phyloP scores from a whole-genome alignment of 1,284 basidiomycete species.

The Marasmius sp. region DNA sequence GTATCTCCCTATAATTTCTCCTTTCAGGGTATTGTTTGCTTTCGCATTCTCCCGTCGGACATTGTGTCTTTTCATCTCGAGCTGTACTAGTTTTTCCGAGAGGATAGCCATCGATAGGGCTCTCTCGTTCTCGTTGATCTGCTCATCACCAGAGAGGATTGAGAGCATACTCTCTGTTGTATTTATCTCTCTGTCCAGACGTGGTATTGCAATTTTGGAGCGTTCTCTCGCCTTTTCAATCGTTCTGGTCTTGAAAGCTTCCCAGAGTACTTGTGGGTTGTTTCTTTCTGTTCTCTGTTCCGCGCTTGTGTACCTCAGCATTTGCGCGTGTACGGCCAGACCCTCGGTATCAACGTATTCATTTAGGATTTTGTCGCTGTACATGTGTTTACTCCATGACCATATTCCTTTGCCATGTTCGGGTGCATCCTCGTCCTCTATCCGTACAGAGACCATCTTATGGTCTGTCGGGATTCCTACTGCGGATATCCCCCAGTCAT shows the following conservation, averaged over 20 bases:
- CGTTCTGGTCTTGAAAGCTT: conserved; percentile 1
- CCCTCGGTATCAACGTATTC: neutral
- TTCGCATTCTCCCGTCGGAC: conserved; percentile 4
- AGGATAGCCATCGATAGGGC: neutral
- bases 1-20: conserved; percentile 25
- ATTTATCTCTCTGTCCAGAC: conserved; percentile 5
- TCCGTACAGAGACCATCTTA: conserved; percentile 15
- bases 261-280: conserved; percentile 5
- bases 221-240: conserved; percentile 4
- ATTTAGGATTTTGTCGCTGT: neutral
- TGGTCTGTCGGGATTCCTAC: conserved; percentile 19
- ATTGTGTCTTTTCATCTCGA: conserved; percentile 7
- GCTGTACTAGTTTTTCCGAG: conserved; percentile 1
- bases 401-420: neutral
- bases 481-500: conserved; percentile 17
- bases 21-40: conserved; percentile 15
- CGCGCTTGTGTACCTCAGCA: neutral
- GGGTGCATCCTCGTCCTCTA: neutral
- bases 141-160: neutral
- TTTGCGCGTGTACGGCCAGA: neutral
- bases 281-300: neutral
- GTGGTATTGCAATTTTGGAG: conserved; percentile 1
- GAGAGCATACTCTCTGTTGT: conserved; percentile 7
- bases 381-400: neutral
- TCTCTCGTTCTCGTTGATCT: conserved; percentile 5